Percentiles rank a stretch among this genome's conserved stretches.
phyloP scores from a whole-genome alignment of 345 rosid genomes.

The Reutealis trisperma region DNA sequence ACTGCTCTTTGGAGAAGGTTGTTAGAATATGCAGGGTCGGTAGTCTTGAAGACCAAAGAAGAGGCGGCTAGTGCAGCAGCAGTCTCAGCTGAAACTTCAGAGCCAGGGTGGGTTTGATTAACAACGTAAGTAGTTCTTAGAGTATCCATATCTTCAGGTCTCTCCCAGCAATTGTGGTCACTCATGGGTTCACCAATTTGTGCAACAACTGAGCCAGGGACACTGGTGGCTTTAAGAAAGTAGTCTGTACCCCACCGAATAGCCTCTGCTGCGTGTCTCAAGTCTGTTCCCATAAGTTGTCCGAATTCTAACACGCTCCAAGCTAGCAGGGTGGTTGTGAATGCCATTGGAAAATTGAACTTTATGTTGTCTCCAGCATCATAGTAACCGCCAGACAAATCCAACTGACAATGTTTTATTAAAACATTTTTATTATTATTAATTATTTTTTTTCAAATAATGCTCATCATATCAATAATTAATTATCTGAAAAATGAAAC shows the following conservation, averaged over 20 bases:
- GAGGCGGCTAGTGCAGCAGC: slow-evolving; percentile 27
- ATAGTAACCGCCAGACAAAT: slow-evolving; percentile 30
- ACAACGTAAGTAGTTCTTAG: slow-evolving; percentile 23
- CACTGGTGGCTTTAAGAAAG: slow-evolving; percentile 25
- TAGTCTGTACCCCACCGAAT: slow-evolving; percentile 28
- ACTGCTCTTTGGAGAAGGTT: slow-evolving; percentile 17
- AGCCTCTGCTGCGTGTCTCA: slow-evolving; percentile 11
- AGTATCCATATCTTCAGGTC: slow-evolving; percentile 37
- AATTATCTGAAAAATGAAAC: too few relatives aligned
- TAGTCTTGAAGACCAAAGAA: slow-evolving; percentile 12
- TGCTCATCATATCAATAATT: neutral
- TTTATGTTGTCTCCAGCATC: slow-evolving; percentile 34
- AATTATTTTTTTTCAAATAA: too few relatives aligned
- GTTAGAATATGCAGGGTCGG: neutral
- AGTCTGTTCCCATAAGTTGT: slow-evolving; percentile 19
- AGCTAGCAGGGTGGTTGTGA: slow-evolving; percentile 25
- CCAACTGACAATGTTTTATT: slow-evolving; percentile 2
- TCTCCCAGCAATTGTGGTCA: slow-evolving; percentile 32
- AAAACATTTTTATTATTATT: too few relatives aligned
- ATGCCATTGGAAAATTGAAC: slow-evolving; percentile 34
- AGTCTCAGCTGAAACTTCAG: slow-evolving; percentile 25
- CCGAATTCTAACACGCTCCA: slow-evolving; percentile 29
- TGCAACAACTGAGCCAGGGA: slow-evolving; percentile 20
- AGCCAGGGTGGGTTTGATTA: slow-evolving; percentile 21
- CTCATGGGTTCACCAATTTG: slow-evolving; percentile 25